Evolutionary conservation across 148 eudicot genomes (phyloP), one percentile per base, ranked within the genome.

Genomic region (Limonium bicolor): DNA sequence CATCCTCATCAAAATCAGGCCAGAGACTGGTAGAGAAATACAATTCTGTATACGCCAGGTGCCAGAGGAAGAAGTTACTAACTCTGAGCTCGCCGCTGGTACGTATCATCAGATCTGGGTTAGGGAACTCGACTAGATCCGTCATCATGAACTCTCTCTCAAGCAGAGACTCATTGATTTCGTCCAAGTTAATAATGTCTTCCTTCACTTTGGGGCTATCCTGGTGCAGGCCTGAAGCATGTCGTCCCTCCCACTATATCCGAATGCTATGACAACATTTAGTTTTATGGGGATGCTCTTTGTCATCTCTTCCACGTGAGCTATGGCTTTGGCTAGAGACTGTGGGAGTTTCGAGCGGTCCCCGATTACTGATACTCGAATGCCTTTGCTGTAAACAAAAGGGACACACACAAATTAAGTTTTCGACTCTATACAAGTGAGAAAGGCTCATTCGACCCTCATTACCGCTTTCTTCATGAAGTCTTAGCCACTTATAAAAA

Each of bases 41-140:
- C 23, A 85, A 65, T 51, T 80, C 86, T 7, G 90, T 62, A 34
- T 80, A 73, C 12, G 95, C 86, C 46, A 85, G 46, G 49, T 85
- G 90, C 86, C 95, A 85, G 17, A 85, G 43, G 55, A 85, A 64
- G 68, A 80, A 80, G 67, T 85, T 77, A 54, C 90, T 76, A n/a
- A 85, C 64, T 56, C 90, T 73, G 5, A 68, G 52, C 59, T 84
- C 90, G 0, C 95, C 95, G 23, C 95, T 77, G 2, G 90, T 77
- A 23, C 90, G 51, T 48, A 85, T 77, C 5, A 85, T 57, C 17
- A 85, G 47, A 51, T 85, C 95, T 34, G 90, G 90, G 46, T 49
- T 47, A 0, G 82, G 90, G 26, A 54, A 60, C 7, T 77, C 67
- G 1, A 71, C 61, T 28, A 70, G 66, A 24, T 71, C 73, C 7